Percentiles rank a stretch among this genome's conserved stretches.
Evolutionary conservation across 2,329 filamentous ascomycete species (phyloP).

Genomic region (Fusarium praegraminearum): DNA sequence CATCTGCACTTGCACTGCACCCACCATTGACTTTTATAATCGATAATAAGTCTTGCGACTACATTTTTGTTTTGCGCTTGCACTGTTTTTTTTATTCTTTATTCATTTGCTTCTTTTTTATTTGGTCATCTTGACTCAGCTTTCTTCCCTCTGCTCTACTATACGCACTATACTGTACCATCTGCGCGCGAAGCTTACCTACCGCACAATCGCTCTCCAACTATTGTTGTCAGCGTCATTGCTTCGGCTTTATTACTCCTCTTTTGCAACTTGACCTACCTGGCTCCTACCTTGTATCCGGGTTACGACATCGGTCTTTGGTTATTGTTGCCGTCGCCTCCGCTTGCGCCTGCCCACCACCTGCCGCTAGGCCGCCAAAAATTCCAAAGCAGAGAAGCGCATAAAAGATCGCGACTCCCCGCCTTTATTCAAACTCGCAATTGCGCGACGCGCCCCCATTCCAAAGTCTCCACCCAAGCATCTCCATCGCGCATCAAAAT

Average conservation of each 20-base stretch:
- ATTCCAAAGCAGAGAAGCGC: constrained; percentile 16
- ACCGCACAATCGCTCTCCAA: constrained; percentile 15
- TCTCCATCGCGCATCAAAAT: constrained; percentile 32
- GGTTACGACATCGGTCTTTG: constrained; percentile 34
- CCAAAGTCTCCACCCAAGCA: constrained; percentile 32
- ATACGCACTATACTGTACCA: constrained; percentile 10
- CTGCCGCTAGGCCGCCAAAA: constrained; percentile 39
- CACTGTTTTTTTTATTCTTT: constrained; percentile 21
- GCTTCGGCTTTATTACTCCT: constrained; percentile 22
- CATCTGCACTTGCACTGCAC: constrained; percentile 7
- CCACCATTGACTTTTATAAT: constrained; percentile 28
- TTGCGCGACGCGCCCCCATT: constrained; percentile 44
- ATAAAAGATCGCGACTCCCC: constrained; percentile 38
- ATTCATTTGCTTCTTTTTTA: constrained; percentile 31
- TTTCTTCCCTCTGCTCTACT: constrained; percentile 11
- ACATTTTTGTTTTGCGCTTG: constrained; percentile 1
- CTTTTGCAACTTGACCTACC: constrained; percentile 32
- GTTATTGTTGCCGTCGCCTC: constrained; percentile 37
- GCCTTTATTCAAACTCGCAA: constrained; percentile 26
- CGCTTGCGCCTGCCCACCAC: constrained; percentile 19
- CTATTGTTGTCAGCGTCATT: constrained; percentile 37
- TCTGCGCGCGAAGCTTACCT: constrained; percentile 13
- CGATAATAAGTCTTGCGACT: constrained; percentile 39
- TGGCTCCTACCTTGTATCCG: constrained; percentile 25
- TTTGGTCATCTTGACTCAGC: constrained; percentile 5